phyloP scores from a whole-genome alignment of 2,329 filamentous ascomycete genomes.

The Calonectria pteridis region DNA sequence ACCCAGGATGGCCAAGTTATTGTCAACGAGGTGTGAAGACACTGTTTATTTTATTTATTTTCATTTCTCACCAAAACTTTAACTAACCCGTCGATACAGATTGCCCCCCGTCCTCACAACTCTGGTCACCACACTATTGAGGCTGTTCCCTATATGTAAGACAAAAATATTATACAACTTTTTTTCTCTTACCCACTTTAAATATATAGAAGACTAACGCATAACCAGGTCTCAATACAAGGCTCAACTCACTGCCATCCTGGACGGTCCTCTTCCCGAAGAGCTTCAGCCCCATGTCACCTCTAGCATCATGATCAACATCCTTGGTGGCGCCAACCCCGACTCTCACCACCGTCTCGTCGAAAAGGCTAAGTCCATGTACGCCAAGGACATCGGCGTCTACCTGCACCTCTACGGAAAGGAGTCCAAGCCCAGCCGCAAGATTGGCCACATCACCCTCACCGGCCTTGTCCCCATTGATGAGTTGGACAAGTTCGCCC shows the following conservation, averaged over 20 bases:
- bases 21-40: constrained; percentile 9
- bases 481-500: constrained; percentile 69
- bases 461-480: constrained; percentile 76
- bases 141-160: constrained; percentile 77
- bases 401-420: constrained; percentile 93
- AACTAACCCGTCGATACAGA: constrained; percentile 47
- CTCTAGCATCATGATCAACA: constrained; percentile 83
- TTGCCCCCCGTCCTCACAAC: constrained; percentile 70
- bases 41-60: background rate
- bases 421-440: constrained; percentile 85
- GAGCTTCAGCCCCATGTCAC: constrained; percentile 70
- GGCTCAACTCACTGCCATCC: constrained; percentile 87
- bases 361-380: constrained; percentile 58
- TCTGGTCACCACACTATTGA: constrained; percentile 97
- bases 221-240: constrained; percentile 80
- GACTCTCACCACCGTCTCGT: constrained; percentile 71
- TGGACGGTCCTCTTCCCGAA: constrained; percentile 70
- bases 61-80: background rate
- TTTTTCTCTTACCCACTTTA: too few species aligned
- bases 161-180: background rate
- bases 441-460: constrained; percentile 95
- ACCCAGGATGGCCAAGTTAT: constrained; percentile 71
- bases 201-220: background rate
- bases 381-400: constrained; percentile 60
- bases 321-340: constrained; percentile 76